Base-by-base conservation (phyloP, 805 yeast genomes). In the Saccharomyces jurei region DNA sequence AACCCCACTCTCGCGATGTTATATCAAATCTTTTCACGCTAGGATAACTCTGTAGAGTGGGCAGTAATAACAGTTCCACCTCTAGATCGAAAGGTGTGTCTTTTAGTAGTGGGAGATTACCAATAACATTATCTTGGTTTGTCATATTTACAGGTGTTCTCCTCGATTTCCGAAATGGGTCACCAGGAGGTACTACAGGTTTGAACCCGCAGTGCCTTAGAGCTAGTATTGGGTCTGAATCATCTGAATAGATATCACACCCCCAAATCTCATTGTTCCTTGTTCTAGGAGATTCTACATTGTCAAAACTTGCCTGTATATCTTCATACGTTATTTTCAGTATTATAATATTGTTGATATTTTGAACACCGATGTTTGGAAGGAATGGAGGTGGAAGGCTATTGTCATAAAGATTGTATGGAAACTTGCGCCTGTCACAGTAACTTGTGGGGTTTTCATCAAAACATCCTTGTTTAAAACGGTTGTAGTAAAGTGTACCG, bases 241-340 rank as follows among this genome's bases (percentile, higher is more conserved):
- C 99, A 69, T 94, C 98, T 0, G 97, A 88, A 69, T 92, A 94
- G 0, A 94, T 75, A 48, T 91, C 96, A 1, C 91, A 80, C 1
- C 99, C 99, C 98, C 98, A 92, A 1, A 90, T 58, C 49, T 79
- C 77, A 51, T 82, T 72, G 30, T 85, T 80, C 36, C 61, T 63
- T 13, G 72, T 74, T 51, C 81, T 75, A 30, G 72, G 74, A 51
- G 74, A 74, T 41, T 70, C 63, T 46, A 74, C 71, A 6, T 70
- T 63, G n/a, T 60, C 54, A 49, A 79, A 65, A 60, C 71, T 76
- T 21, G 54, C 41, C 11, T 52, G 44, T 1, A 50, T 41, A 46
- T 66, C 65, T 46, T 63, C 66, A 54, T 58, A 57, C 1, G 53
- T 49, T 8, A 69, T 58, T 17, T 58, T 55, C 3, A 69, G 56